Conservation (phyloP, 2,329 filamentous ascomycete genomes). For the Fusarium denticulatum region DNA sequence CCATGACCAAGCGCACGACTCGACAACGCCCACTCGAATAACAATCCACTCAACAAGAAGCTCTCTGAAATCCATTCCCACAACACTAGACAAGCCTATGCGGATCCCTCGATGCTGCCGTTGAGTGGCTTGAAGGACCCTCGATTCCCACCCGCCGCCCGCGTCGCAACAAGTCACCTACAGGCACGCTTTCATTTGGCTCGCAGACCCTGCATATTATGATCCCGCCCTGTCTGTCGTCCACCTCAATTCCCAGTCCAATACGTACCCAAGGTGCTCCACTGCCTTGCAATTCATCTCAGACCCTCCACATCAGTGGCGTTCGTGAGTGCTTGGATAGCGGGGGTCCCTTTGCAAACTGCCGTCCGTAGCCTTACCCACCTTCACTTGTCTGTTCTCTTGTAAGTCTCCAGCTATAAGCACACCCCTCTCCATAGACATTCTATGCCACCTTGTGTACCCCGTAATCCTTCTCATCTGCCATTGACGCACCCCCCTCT, state of each 20-base stretch:
- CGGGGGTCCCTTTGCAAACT: slow-evolving; percentile 45
- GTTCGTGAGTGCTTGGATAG: slow-evolving; percentile 40
- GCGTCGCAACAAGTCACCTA: slow-evolving; percentile 35
- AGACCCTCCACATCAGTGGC: slow-evolving; percentile 47
- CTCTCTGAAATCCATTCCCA: slow-evolving; percentile 41
- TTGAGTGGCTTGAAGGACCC: slow-evolving; percentile 44
- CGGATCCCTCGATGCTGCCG: slow-evolving; percentile 45
- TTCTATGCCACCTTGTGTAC: slow-evolving; percentile 23
- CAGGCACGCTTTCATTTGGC: slow-evolving; percentile 33
- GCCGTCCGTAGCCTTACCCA: slow-evolving; percentile 47
- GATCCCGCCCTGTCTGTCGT: slow-evolving; percentile 40
- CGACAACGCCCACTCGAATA: slow-evolving; percentile 32
- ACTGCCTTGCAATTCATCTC: slow-evolving; percentile 41
- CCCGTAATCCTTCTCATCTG: slow-evolving; percentile 34
- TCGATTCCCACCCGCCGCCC: slow-evolving; percentile 39
- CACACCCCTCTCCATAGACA: slow-evolving; percentile 33
- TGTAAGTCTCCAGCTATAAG: slow-evolving; percentile 18
- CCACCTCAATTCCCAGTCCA: slow-evolving; percentile 41
- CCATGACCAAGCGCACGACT: slow-evolving; percentile 41
- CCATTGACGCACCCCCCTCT: slow-evolving; percentile 37
- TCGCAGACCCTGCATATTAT: slow-evolving; percentile 46
- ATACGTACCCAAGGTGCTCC: slow-evolving; percentile 28
- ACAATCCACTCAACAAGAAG: slow-evolving; percentile 27
- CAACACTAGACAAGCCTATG: slow-evolving; percentile 42
- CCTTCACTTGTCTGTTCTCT: slow-evolving; percentile 26